Conservation (phyloP, 148 eudicot genomes). For the Limonium bicolor region DNA sequence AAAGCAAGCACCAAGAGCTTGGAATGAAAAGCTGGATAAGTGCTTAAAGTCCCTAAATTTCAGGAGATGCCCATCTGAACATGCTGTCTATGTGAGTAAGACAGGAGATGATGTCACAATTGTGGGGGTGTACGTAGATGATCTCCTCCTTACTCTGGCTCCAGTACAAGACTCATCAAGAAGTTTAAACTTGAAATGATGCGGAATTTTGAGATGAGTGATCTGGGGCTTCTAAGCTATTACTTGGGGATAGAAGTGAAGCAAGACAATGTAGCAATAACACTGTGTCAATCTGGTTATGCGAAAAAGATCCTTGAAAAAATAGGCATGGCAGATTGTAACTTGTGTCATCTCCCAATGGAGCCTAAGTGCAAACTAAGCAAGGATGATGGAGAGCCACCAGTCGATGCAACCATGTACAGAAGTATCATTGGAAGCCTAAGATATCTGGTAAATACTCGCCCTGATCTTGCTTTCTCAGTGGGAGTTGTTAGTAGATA, state of each 20-base stretch:
- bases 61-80: slow-evolving; percentile 1
- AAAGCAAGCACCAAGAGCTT: slow-evolving; percentile 2
- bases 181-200: neutral
- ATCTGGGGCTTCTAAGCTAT: too few relatives aligned
- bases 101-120: neutral
- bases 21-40: slow-evolving; percentile 1
- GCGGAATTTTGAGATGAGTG: too few relatives aligned
- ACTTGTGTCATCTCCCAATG: too few relatives aligned
- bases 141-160: neutral
- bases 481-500: neutral
- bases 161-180: neutral
- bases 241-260: neutral
- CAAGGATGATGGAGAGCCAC: too few relatives aligned
- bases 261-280: too few relatives aligned
- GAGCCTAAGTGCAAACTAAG: too few relatives aligned
- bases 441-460: too few relatives aligned
- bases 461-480: neutral
- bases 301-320: too few relatives aligned
- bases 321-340: too few relatives aligned
- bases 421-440: too few relatives aligned
- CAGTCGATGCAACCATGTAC: too few relatives aligned
- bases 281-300: too few relatives aligned
- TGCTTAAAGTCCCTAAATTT: slow-evolving; percentile 3
- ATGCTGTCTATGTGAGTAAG: slow-evolving; percentile 5
- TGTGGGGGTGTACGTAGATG: slow-evolving; percentile 6